Evolutionary conservation across 768 basidiomycete genomes (phyloP), one percentile per base, ranked within the genome.

Genomic region (Dioszegia aurantiaca): DNA sequence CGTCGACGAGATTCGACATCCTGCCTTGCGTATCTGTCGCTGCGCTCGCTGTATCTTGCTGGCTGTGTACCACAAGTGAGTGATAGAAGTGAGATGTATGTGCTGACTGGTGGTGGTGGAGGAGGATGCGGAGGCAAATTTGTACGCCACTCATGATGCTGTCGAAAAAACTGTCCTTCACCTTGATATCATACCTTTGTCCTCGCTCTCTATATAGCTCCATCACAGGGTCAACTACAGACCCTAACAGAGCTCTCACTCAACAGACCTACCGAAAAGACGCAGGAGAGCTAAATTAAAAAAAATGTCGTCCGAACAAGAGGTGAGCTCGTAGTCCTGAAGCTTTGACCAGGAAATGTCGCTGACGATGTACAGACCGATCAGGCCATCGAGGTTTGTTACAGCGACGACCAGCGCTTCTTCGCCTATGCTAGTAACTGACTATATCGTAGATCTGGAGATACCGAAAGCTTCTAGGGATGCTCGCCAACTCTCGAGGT

Each of bases 381-480:
- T 62, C 67, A 70, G 55, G 68, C 69, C 49, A 68, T 73, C 57
- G 64, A 73, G 59, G 65, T 67, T 46, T 47, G 61, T 56, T 33
- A 14, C n/a, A 33, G 6, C 33, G 33, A 33, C 14, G 33, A 14
- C 6, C 14, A 33, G 33, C 17, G 10, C 14, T 23, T 41, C 31
- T 2, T 19, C 8, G 14, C 26, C 14, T 31, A 3, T 6, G 31
- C 33, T 14, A 4, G 4, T 4, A 26, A 11, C 19, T 23, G 24
- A 47, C 46, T 41, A 37, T 49, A 17, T 27, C 43, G 24, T 66
- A 77, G 69, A 68, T 77, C 60, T 77, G 78, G 93, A 92, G 95
- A 81, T 87, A 94, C 80, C 92, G 93, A 82, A 97, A 95, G 81
- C 89, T 98, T 80, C 91, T 99, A 81, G 92, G 91, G 83, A 92